phyloP scores from a whole-genome alignment of 768 basidiomycete genomes.

The Pseudohyphozyma bogoriensis region DNA sequence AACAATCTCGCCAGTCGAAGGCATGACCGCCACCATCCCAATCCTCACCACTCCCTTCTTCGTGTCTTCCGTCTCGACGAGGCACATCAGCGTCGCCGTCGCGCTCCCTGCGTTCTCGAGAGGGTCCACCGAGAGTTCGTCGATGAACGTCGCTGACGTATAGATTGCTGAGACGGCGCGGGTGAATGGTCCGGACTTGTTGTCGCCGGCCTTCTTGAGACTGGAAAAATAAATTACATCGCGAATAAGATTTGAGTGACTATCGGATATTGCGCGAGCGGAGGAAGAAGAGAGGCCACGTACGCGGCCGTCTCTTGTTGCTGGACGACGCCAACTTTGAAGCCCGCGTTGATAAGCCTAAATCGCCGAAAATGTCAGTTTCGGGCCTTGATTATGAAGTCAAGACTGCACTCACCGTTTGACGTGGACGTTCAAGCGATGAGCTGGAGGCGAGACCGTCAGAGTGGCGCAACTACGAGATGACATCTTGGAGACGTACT shows the following conservation, averaged over 20 bases:
- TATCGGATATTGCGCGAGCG: not conserved
- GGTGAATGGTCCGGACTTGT: constrained; percentile 60
- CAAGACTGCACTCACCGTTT: constrained; percentile 5
- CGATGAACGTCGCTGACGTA: constrained; percentile 57
- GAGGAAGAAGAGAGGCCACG: not conserved
- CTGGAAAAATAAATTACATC: not conserved
- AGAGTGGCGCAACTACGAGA: not conserved
- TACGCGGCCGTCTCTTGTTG: constrained; percentile 75
- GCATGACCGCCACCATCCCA: constrained; percentile 66
- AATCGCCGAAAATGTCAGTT: not conserved
- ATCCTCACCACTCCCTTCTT: constrained; percentile 45
- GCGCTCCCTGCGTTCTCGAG: constrained; percentile 37
- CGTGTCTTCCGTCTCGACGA: constrained; percentile 52
- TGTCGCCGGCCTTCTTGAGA: constrained; percentile 71
- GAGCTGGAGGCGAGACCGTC: constrained; percentile 39
- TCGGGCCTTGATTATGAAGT: not conserved
- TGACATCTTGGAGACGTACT: constrained; percentile 46
- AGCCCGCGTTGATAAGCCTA: constrained; percentile 63
- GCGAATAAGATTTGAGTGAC: not conserved
- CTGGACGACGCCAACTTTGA: constrained; percentile 72
- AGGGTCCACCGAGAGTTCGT: constrained; percentile 43
- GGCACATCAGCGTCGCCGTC: constrained; percentile 62
- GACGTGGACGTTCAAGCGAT: constrained; percentile 40
- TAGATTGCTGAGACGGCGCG: constrained; percentile 37
- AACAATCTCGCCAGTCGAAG: constrained; percentile 81